Base-by-base conservation (phyloP, 2,329 filamentous ascomycete genomes). In the Ceratocystis cubensis region DNA sequence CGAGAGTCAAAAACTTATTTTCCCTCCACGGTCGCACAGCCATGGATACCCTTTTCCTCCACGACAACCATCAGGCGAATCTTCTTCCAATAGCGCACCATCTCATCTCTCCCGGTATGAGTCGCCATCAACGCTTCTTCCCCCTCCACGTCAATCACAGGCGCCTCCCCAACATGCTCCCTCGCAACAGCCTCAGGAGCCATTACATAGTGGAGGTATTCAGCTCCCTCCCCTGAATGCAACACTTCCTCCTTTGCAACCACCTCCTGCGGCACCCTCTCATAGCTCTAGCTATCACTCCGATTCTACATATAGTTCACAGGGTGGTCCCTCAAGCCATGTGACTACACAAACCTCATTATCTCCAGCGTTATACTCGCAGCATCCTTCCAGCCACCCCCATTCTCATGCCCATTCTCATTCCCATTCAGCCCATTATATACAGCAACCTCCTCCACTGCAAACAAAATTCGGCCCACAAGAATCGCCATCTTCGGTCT, bases 161-260 rank as follows among this genome's bases (percentile, higher is more conserved):
- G 65, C 61, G 28, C 68, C 64, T 22, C 41, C 53, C 8, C 66
- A 69, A 61, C 69, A 70, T 46, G 62, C 63, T 8, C 48, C 46
- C 4, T 59, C 25, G n/a, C 56, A 50, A 20, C 28, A 56, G 15
- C 10, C 64, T 3, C 41, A 22, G 25, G 61, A 63, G 37, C 56
- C 20, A 5, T 41, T 41, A 10, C 53, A 61, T 13, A 5, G 41
- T 28, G n/a, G 53, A 3, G 57, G 57, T 20, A 62, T 66, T 41
- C 64, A 66, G 53, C 41, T 66, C 5, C 61, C 65, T 8, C 48
- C 61, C 5, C 37, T 66, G 46, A 28, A 44, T 17, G 10, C 28
- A 56, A 33, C 45, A 6, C 48, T 56, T 7, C 48, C 48, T 44
- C n/a, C 50, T 48, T 48, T 66, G 15, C 63, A 66, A 17, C 70